Evolutionary conservation across 768 basidiomycete species (phyloP), one percentile per base, ranked within the genome.

Genomic region (Pholiota conissans): DNA sequence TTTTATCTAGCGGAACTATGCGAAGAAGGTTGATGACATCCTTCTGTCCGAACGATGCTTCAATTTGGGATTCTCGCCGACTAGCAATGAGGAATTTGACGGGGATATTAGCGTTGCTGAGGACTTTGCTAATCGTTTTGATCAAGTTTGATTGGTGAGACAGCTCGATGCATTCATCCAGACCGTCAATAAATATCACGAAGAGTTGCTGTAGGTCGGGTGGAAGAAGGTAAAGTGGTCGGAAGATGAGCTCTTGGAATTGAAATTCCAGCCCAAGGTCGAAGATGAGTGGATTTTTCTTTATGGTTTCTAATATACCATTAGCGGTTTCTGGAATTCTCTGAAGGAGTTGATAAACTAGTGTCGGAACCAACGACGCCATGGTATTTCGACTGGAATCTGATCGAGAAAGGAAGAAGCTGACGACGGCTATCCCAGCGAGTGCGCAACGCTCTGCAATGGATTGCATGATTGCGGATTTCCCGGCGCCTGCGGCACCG

Each of bases 111-210:
- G n/a, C 18, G 8, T 37, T 14, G 6, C 7, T 16, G 0, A 51
- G 34, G 1, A 46, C 28, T n/a, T 22, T 47, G 7, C n/a, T 20
- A 29, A 59, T 30, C 0, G 30, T 20, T 3, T 50, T 14, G 2
- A 62, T 40, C 1, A 59, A 26, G 4, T 28, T n/a, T 3, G 13
- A 22, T 24, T 62, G 61, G 3, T 6, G 32, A 1, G 28, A 18
- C 2, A 22, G 34, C 6, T 30, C 32, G 16, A 7, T 8, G 32
- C 61, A 73, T 59, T 73, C 70, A 48, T 73, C 71, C 6, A n/a
- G n/a, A n/a, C n/a, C n/a, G n/a, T n/a, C n/a, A n/a, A n/a, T n/a
- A n/a, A n/a, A n/a, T n/a, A n/a, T 47, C 0, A 62, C n/a, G 5
- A 59, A 7, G 7, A 55, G 50, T 26, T 8, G 57, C 48, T 8